phyloP scores from a whole-genome alignment of 306 rosid species.

The Vigna nakashimae region DNA sequence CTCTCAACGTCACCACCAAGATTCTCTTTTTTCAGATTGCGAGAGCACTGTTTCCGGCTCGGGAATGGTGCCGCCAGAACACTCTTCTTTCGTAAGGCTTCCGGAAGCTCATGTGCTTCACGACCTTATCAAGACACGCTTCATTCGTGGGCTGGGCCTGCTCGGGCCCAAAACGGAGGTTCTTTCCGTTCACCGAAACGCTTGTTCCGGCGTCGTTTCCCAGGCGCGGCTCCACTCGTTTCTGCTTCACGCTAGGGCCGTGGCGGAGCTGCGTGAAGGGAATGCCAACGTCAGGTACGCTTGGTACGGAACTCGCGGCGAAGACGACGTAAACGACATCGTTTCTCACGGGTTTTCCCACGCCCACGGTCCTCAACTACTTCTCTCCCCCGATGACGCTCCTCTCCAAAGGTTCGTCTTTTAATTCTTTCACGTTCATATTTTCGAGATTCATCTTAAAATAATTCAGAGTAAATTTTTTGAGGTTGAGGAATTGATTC shows the following conservation, averaged over 20 bases:
- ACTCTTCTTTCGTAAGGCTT: constrained; percentile 34
- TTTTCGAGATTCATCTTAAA: too few species aligned
- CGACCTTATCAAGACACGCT: constrained; percentile 57
- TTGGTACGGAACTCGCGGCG: constrained; percentile 66
- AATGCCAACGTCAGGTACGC: constrained; percentile 73
- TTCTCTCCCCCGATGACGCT: constrained; percentile 70
- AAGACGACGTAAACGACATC: constrained; percentile 55
- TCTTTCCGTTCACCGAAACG: constrained; percentile 54
- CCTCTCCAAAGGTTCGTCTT: constrained; percentile 61
- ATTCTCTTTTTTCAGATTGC: background rate
- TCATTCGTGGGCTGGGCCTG: constrained; percentile 55
- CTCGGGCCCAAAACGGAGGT: constrained; percentile 53
- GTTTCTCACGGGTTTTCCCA: constrained; percentile 67
- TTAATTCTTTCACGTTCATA: background rate
- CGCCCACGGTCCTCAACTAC: constrained; percentile 14
- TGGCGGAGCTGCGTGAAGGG: constrained; percentile 59
- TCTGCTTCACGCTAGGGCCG: constrained; percentile 60
- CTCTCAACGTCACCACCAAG: background rate
- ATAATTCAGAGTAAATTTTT: too few species aligned
- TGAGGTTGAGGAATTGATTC: too few species aligned
- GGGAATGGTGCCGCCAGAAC: background rate
- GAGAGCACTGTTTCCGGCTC: background rate
- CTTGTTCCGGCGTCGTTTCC: constrained; percentile 41
- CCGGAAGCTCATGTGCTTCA: constrained; percentile 54
- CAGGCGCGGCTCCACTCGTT: constrained; percentile 71